A percentile compares a stretch with the other conserved stretches of the same genome.
These are phyloP conservation scores for Eucalyptus guilfoylei DNA, from an alignment of 345 rosid species.

Conservation along the genomic window DNA sequence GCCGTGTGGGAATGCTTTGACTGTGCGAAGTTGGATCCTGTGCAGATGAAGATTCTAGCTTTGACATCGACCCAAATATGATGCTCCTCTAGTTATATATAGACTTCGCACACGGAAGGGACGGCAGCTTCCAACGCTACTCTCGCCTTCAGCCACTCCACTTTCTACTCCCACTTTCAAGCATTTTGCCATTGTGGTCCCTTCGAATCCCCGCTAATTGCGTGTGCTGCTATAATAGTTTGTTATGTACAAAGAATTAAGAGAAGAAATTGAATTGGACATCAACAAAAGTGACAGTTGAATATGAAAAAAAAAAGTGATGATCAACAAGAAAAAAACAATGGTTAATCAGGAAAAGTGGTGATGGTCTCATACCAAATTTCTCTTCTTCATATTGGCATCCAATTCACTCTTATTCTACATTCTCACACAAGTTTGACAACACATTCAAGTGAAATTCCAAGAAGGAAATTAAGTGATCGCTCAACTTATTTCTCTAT, in stretches of 20 bases:
- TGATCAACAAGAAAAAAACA: background rate
- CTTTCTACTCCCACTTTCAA: background rate
- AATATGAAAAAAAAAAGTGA: background rate
- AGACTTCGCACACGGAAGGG: background rate
- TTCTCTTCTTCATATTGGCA: background rate
- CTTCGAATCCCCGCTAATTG: background rate
- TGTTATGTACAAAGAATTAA: background rate
- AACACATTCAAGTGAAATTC: background rate
- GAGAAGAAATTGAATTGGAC: background rate
- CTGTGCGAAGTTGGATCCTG: background rate
- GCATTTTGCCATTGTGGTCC: background rate
- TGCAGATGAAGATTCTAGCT: background rate
- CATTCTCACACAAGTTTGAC: background rate
- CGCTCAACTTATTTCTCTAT: background rate
- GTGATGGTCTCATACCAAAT: background rate
- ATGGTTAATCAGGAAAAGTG: background rate
- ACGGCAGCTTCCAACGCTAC: background rate
- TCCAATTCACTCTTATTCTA: background rate
- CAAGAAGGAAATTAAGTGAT: background rate
- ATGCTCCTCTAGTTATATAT: background rate
- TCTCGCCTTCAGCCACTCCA: background rate
- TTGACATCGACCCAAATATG: background rate
- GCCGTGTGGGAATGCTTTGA: background rate
- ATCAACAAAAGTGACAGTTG: background rate
- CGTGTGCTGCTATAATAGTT: background rate